Evolutionary conservation across 768 basidiomycete genomes (phyloP).

Genomic region (Stropharia rugosoannulata): DNA sequence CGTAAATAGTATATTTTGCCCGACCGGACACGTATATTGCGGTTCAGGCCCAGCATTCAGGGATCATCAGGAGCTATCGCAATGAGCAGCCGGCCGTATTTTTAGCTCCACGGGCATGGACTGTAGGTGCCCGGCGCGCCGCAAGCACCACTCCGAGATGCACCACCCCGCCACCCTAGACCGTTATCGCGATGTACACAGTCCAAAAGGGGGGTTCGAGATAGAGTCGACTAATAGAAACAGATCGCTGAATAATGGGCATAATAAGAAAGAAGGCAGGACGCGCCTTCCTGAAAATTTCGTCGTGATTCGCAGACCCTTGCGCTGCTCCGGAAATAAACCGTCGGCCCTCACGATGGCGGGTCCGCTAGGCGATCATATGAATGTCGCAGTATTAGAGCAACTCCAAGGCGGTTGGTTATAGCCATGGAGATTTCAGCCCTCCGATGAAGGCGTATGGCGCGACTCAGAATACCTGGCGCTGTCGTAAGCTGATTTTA

Average conservation of each 20-base stretch:
- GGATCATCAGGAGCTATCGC: not conserved
- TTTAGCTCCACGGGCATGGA: not conserved
- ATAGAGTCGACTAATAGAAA: not conserved
- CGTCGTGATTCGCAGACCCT: not conserved
- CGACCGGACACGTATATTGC: not conserved
- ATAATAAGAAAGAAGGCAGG: not conserved
- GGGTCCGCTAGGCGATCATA: not conserved
- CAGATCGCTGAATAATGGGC: not conserved
- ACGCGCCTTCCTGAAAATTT: not conserved
- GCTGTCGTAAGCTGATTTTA: not conserved
- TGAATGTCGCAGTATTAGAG: not conserved
- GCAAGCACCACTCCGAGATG: too few species aligned
- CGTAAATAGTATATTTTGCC: constrained; percentile 2
- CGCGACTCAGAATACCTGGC: not conserved
- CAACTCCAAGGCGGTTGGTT: not conserved
- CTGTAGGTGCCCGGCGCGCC: not conserved
- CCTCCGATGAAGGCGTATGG: not conserved
- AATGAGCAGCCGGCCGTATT: not conserved
- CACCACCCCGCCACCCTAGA: too few species aligned
- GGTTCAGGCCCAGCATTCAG: not conserved
- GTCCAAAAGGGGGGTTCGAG: not conserved
- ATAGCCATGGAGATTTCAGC: constrained; percentile 1
- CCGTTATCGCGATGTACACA: not conserved
- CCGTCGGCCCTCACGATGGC: not conserved
- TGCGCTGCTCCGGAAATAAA: not conserved